A percentile compares a stretch with the other conserved stretches of the same genome.
Conservation (phyloP, 1,139 yeast genomes). For the Candida gigantensis region DNA sequence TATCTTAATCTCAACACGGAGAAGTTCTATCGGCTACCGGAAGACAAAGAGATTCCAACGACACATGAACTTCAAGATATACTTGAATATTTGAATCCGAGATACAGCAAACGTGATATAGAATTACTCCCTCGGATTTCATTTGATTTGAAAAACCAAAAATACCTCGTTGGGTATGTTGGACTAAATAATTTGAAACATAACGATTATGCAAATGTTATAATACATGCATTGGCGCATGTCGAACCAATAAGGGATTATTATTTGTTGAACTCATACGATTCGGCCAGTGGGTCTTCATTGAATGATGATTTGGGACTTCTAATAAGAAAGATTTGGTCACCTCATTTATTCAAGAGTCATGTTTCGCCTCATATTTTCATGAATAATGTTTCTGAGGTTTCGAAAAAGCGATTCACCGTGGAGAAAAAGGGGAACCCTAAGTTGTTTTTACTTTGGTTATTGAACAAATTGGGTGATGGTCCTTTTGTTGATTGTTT, state of each 20-base stretch:
- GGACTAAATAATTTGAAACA: constrained; percentile 59
- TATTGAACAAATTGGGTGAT: constrained; percentile 33
- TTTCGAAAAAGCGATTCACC: constrained; percentile 45
- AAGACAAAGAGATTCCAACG: constrained; percentile 36
- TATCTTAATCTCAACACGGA: constrained; percentile 55
- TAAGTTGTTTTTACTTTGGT: constrained; percentile 57
- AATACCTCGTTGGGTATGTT: constrained; percentile 62
- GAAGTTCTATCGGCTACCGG: constrained; percentile 62
- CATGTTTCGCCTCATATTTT: constrained; percentile 73
- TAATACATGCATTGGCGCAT: constrained; percentile 60
- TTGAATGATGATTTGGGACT: constrained; percentile 40
- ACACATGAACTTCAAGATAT: constrained; percentile 47
- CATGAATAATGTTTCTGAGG: constrained; percentile 45
- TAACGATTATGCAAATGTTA: constrained; percentile 55
- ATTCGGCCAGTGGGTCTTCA: constrained; percentile 20
- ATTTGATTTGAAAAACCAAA: constrained; percentile 43
- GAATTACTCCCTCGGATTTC: constrained; percentile 18
- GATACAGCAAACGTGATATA: constrained; percentile 36
- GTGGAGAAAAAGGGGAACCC: constrained; percentile 35
- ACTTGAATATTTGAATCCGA: constrained; percentile 53
- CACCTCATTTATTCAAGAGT: constrained; percentile 52
- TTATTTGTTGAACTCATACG: constrained; percentile 36
- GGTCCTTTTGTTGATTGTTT: constrained; percentile 24
- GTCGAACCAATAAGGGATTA: constrained; percentile 52
- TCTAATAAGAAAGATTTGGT: constrained; percentile 67